Evolutionary conservation across 768 basidiomycete genomes (phyloP), one percentile per base, ranked within the genome.

Genomic region (Suillus subalutaceus): DNA sequence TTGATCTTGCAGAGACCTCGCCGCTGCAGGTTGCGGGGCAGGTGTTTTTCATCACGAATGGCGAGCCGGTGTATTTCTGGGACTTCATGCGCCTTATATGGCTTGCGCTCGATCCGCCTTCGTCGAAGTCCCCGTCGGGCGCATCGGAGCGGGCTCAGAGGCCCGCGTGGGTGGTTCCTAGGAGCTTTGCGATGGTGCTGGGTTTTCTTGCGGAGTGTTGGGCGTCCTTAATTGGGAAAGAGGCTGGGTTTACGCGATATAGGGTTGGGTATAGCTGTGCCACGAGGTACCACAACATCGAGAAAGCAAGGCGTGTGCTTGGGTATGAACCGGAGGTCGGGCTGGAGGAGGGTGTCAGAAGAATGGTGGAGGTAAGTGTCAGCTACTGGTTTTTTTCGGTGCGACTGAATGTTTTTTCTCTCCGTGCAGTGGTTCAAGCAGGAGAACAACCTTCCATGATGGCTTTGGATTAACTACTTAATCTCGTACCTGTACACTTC

Each of bases 51-150:
- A 93, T 99, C 79, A 96, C 96, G 65, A 99, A 99, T 73, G 95
- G 96, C 68, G 96, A 99, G 74, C 97, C 96, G 3, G 84, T 90
- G 64, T 93, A 94, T 78, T 98, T 98, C 82, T 99, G 97, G 97
- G 96, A 97, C 79, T 90, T 97, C 73, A 84, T 89, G 38, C 86
- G 94, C 7, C 78, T 85, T 3, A 79, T 97, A n/a, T 99, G 94
- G 94, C 79, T 83, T 37, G 82, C 84, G 26, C 83, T 92, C 63
- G 87, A 88, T 73, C 80, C 82, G 58, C 77, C 80, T n/a, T 79
- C 76, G 2, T 70, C 69, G 66, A 71, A 73, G 69, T 4, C 12
- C 6, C 6, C 59, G 12, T 74, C 80, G 60, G 80, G 84, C 60
- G 88, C 89, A 73, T 83, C 87, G 18, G 73, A 73, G 16, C 75